Evolutionary conservation across 768 basidiomycete genomes (phyloP).

Genomic region (Lentinula aciculospora): DNA sequence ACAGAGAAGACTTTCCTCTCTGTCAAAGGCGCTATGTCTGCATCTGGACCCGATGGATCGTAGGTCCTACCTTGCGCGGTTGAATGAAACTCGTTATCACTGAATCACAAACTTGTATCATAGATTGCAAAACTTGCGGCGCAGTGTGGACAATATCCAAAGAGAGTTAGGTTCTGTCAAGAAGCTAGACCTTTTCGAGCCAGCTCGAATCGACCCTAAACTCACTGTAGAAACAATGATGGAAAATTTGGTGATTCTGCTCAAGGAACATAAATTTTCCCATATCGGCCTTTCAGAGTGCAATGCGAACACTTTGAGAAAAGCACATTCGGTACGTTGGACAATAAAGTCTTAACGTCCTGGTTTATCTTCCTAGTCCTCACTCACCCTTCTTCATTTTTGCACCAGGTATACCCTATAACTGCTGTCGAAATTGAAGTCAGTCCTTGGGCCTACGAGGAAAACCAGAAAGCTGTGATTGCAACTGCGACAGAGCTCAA

Average conservation of each 20-base stretch:
- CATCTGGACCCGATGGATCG: conserved; percentile 17
- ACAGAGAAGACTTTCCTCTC: conserved; percentile 28
- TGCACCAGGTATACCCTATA: conserved; percentile 43
- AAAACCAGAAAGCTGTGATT: conserved; percentile 49
- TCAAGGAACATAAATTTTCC: conserved; percentile 46
- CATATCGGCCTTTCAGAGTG: conserved; percentile 47
- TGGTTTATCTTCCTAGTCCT: too few relatives aligned
- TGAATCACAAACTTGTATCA: too few relatives aligned
- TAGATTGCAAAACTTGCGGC: conserved; percentile 33
- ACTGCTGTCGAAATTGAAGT: conserved; percentile 64
- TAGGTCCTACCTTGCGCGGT: too few relatives aligned
- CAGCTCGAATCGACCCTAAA: conserved; percentile 35
- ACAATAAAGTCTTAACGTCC: neutral
- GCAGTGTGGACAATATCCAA: conserved; percentile 39
- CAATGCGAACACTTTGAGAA: conserved; percentile 38
- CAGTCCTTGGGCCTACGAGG: conserved; percentile 55
- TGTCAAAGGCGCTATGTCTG: conserved; percentile 18
- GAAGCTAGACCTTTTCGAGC: conserved; percentile 52
- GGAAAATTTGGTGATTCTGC: conserved; percentile 32
- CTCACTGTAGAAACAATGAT: conserved; percentile 38
- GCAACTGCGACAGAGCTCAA: conserved; percentile 47
- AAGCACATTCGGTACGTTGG: conserved; percentile 23
- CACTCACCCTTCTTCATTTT: too few relatives aligned
- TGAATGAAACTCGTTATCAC: too few relatives aligned
- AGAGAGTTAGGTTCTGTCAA: conserved; percentile 40